Base-by-base conservation (phyloP, 805 yeast species). In the Diddensiella caesifluorescens region DNA sequence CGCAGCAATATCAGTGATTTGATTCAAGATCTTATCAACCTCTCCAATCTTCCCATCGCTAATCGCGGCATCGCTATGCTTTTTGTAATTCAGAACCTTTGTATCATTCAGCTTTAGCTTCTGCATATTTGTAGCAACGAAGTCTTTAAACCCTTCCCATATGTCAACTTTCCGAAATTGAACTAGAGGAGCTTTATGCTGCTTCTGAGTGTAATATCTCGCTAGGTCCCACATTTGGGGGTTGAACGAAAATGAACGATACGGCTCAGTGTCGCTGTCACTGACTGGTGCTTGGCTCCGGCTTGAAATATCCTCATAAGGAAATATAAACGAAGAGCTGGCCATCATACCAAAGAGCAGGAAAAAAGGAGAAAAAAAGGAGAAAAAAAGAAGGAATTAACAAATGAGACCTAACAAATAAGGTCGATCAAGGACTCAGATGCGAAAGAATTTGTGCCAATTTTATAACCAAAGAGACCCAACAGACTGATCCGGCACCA, bases 171-270 rank as follows among this genome's bases (percentile, higher is more conserved):
- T 19, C 16, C 27, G 33, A 34, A 41, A 21, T 5, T 30, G 21
- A 3, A 33, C 26, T n/a, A 21, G 31, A 12, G 38, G 45, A 13
- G 41, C 35, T 5, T 29, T 5, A 3, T 12, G n/a, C 31, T 44
- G 33, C 20, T 41, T 41, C 18, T 20, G 22, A 16, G 19, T 28
- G 22, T 36, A 41, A 23, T 41, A 41, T 12, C 25, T 5, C 6
- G 40, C 27, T 30, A 41, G 22, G 22, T 41, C 45, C 16, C 21
- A 30, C 20, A 35, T 20, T 13, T 35, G 40, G 10, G 35, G 22
- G 18, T 28, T 22, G 13, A 28, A 34, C 10, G 47, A 34, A 29
- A 39, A 28, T 18, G 18, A 23, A 13, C 32, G 29, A 32, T 29
- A 40, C 12, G 29, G 31, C 20, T 32, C 43, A 10, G 27, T 13